Evolutionary conservation across 192 early-diverging fungal species (phyloP).

Genomic region (Podila minutissima): DNA sequence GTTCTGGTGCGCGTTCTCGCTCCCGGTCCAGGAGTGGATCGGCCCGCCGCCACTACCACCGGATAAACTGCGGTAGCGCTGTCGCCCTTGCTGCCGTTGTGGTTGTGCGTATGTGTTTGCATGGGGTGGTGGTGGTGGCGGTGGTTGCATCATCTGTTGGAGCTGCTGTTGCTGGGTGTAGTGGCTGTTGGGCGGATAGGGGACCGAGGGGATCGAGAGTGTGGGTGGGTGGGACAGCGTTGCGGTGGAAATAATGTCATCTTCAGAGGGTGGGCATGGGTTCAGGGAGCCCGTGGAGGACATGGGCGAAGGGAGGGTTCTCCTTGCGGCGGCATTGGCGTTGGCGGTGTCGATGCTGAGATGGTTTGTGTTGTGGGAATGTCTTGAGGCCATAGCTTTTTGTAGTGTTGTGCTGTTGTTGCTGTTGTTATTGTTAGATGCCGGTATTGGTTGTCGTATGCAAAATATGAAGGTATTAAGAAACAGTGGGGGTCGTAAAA

Average conservation of each 20-base stretch:
- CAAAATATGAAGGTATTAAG: neutral
- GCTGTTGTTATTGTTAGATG: neutral
- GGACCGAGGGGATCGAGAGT: constrained; percentile 22
- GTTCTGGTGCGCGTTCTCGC: constrained; percentile 1
- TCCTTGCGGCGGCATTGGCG: constrained; percentile 14
- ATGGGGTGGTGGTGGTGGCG: constrained; percentile 8
- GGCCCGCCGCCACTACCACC: constrained; percentile 7
- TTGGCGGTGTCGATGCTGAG: constrained; percentile 36
- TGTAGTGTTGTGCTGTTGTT: neutral
- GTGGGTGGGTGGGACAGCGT: constrained; percentile 31
- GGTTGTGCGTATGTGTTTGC: neutral
- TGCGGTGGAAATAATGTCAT: constrained; percentile 38
- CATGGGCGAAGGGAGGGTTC: constrained; percentile 36
- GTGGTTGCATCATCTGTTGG: constrained; percentile 5
- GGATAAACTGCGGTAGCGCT: constrained; percentile 29
- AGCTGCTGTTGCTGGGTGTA: constrained; percentile 21
- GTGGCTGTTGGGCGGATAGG: constrained; percentile 22
- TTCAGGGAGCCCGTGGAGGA: constrained; percentile 9
- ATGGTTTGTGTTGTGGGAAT: constrained; percentile 6
- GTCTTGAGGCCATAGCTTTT: constrained; percentile 9
- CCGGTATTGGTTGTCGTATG: neutral
- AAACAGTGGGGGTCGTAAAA: no score
- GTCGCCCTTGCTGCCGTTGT: constrained; percentile 11
- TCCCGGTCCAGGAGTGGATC: constrained; percentile 18
- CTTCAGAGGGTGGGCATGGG: constrained; percentile 13